A percentile compares a stretch with the other conserved stretches of the same genome.
These are phyloP conservation scores for Acacia acuminata DNA, from an alignment of 306 rosid genomes.

Conservation along the genomic window DNA sequence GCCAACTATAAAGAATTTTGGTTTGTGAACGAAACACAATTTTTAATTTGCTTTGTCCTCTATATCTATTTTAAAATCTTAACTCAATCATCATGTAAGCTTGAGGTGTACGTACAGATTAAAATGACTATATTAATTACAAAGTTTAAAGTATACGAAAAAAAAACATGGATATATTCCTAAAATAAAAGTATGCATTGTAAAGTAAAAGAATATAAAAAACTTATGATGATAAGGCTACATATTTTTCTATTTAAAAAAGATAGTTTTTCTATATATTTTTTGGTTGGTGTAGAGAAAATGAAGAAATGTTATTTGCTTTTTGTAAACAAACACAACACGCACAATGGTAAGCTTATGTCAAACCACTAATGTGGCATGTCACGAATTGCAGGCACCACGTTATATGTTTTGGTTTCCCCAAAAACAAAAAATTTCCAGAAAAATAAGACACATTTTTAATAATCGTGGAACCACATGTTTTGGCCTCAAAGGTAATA, in stretches of 20 bases:
- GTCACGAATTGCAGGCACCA: constrained; percentile 32
- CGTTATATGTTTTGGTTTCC: constrained; percentile 21
- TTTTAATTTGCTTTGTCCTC: background rate
- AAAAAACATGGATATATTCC: no score
- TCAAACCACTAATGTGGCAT: constrained; percentile 40
- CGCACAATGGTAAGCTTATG: constrained; percentile 24
- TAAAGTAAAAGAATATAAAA: background rate
- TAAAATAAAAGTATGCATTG: background rate
- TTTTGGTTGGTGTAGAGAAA: background rate
- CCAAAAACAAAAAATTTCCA: constrained; percentile 21
- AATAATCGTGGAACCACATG: constrained; percentile 36
- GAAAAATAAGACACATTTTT: constrained; percentile 35
- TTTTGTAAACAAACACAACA: constrained; percentile 22
- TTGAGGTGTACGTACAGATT: background rate
- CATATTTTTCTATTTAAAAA: background rate
- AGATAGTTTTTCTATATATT: no score
- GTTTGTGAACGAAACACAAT: background rate
- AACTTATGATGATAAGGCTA: background rate
- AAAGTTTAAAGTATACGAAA: background rate
- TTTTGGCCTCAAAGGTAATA: constrained; percentile 50
- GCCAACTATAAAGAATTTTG: background rate
- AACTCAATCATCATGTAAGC: background rate
- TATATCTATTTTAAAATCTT: no score
- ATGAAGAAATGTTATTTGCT: constrained; percentile 9
- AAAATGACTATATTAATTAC: background rate